Evolutionary conservation across 139 green algal species (phyloP).

Genomic region (Deuterostichococcus epilithicus): DNA sequence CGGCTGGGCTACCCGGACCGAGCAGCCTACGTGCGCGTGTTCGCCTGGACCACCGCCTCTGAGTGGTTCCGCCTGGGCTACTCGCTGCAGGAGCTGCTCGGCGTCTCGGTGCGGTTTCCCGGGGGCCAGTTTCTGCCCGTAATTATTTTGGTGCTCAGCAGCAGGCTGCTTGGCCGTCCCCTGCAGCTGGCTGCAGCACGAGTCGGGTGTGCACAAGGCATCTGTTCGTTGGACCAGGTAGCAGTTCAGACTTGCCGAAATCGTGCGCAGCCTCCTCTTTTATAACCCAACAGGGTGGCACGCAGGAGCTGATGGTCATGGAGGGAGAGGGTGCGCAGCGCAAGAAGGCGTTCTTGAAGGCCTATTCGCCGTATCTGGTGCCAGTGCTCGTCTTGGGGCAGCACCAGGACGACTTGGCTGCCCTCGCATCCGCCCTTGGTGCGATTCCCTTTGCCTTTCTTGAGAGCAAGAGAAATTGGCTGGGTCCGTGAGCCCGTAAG

Average conservation of each 20-base stretch:
- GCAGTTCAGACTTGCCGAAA: too few species aligned
- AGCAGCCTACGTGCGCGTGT: conserved; percentile 12
- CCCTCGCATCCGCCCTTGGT: not conserved
- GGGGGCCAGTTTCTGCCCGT: too few species aligned
- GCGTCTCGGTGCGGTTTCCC: conserved; percentile 2
- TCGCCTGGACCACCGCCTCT: not conserved
- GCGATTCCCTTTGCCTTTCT: too few species aligned
- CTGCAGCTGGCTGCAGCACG: too few species aligned
- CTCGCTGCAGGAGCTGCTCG: conserved; percentile 12
- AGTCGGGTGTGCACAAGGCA: too few species aligned
- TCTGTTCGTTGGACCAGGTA: too few species aligned
- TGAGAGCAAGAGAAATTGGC: too few species aligned
- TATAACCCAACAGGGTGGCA: too few species aligned
- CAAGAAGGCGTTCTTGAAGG: not conserved
- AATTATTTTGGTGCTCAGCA: too few species aligned
- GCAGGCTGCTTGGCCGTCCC: too few species aligned
- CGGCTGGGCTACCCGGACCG: conserved; percentile 30
- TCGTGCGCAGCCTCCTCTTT: too few species aligned
- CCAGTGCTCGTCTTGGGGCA: conserved; percentile 20
- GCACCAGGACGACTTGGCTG: not conserved
- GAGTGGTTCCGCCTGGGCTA: conserved; percentile 1
- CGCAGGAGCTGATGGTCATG: conserved; percentile 22
- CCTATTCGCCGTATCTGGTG: conserved; percentile 9
- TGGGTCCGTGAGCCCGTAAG: too few species aligned
- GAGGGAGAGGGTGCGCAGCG: not conserved